These are phyloP conservation scores for Rhizopogon rudus DNA, from an alignment of 768 basidiomycete species.

Conservation along the genomic window DNA sequence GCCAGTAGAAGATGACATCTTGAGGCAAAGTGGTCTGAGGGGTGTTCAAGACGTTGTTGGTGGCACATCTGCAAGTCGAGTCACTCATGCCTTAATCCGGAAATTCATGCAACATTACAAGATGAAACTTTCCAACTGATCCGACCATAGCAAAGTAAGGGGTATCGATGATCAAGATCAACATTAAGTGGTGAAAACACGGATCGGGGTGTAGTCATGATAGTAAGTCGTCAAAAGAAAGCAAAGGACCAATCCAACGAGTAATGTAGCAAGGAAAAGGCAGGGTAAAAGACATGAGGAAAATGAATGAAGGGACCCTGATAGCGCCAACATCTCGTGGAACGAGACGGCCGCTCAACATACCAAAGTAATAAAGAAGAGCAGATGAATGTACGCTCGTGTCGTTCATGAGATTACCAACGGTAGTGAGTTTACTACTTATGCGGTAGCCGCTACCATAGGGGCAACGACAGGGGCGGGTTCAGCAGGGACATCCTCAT, in stretches of 20 bases:
- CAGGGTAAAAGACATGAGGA: conserved; percentile 27
- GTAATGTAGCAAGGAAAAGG: conserved; percentile 34
- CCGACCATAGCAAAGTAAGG: conserved; percentile 25
- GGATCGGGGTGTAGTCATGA: conserved; percentile 59
- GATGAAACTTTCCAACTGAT: conserved; percentile 25
- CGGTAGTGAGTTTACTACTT: conserved; percentile 28
- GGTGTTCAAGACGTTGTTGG: background rate
- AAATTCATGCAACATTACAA: conserved; percentile 19
- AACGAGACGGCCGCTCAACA: conserved; percentile 32
- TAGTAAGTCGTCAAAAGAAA: conserved; percentile 48
- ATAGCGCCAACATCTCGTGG: conserved; percentile 32
- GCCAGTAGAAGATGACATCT: conserved; percentile 51
- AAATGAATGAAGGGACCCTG: conserved; percentile 24
- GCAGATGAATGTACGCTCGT: conserved; percentile 32
- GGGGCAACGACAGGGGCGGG: conserved; percentile 49
- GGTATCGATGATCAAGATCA: conserved; percentile 60
- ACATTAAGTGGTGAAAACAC: conserved; percentile 60
- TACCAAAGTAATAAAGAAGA: conserved; percentile 26
- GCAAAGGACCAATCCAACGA: conserved; percentile 55
- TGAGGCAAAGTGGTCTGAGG: conserved; percentile 4
- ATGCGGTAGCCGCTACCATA: conserved; percentile 79
- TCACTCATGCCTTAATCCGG: conserved; percentile 10
- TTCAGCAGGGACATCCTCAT: conserved; percentile 18
- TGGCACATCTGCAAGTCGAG: conserved; percentile 13
- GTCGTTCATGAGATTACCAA: conserved; percentile 39